Evolutionary conservation across 352 stramenopile species (phyloP).

Genomic region (Globisporangium spiculum): DNA sequence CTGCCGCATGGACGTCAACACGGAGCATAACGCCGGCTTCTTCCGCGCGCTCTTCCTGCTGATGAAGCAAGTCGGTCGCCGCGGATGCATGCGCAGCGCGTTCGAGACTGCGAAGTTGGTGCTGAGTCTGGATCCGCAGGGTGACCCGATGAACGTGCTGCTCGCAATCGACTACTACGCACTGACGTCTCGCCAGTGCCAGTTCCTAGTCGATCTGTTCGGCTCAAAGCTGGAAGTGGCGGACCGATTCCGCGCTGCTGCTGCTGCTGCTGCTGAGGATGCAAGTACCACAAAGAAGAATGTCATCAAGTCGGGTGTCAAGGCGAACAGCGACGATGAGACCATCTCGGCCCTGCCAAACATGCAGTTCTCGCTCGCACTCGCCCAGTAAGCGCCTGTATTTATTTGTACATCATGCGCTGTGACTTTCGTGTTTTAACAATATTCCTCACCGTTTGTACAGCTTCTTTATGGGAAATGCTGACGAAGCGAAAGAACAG

Average conservation of each 20-base stretch:
- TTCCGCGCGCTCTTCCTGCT: constrained; percentile 76
- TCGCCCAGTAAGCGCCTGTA: constrained; percentile 55
- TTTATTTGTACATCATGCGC: neutral
- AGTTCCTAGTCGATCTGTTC: constrained; percentile 72
- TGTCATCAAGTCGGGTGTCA: constrained; percentile 18
- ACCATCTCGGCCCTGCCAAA: constrained; percentile 57
- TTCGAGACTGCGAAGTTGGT: constrained; percentile 81
- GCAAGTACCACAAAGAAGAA: constrained; percentile 15
- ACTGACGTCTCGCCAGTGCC: constrained; percentile 69
- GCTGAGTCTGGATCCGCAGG: constrained; percentile 68
- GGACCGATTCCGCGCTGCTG: constrained; percentile 35
- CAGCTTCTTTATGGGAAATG: constrained; percentile 68
- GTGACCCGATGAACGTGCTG: constrained; percentile 79
- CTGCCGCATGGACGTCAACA: constrained; percentile 78
- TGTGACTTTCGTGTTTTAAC: neutral
- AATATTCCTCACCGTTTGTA: neutral
- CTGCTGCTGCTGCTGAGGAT: neutral
- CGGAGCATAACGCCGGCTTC: constrained; percentile 75
- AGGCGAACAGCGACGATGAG: constrained; percentile 16
- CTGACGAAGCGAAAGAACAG: constrained; percentile 52
- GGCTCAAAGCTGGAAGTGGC: constrained; percentile 57
- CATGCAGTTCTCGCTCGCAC: constrained; percentile 71
- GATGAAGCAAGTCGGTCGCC: constrained; percentile 81
- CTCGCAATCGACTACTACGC: constrained; percentile 85
- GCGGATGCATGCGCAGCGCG: constrained; percentile 79